Percentiles rank a stretch among this genome's conserved stretches.
Conservation (phyloP, 2,329 filamentous ascomycete genomes). For the Exophiala calicioides region DNA sequence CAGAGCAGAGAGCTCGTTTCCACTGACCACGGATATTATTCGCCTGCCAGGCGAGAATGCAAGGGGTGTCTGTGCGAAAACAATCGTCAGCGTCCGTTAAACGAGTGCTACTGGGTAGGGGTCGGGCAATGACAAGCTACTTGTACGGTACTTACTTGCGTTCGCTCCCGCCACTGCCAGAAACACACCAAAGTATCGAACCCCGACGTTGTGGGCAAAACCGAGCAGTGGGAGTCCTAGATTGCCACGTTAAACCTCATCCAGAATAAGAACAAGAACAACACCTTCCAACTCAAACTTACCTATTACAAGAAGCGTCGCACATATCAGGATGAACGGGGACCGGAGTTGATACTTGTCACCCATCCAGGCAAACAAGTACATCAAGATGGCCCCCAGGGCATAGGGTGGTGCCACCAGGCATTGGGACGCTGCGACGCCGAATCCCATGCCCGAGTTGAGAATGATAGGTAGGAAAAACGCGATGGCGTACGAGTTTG, state of each 20-base stretch:
- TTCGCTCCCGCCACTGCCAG: conserved; percentile 72
- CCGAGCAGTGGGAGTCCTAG: conserved; percentile 63
- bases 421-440: conserved; percentile 65
- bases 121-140: too few species aligned
- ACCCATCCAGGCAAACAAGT: conserved; percentile 70
- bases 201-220: conserved; percentile 56
- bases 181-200: conserved; percentile 73
- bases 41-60: conserved; percentile 74
- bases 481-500: conserved; percentile 72
- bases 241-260: neutral
- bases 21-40: conserved; percentile 88
- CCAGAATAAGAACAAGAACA: neutral
- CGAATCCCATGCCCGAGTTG: conserved; percentile 63
- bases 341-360: conserved; percentile 69
- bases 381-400: conserved; percentile 62
- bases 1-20: conserved; percentile 65
- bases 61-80: too few species aligned
- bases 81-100: too few species aligned
- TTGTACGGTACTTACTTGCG: too few species aligned
- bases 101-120: too few species aligned
- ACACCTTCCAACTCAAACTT: conserved; percentile 58
- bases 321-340: conserved; percentile 71
- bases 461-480: conserved; percentile 81
- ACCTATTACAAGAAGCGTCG: too few species aligned
- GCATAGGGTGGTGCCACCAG: conserved; percentile 70